Evolutionary conservation across 202 grass and related monocot genomes (phyloP), one percentile per base, ranked within the genome.

Genomic region (Schoenoplectus triqueter): DNA sequence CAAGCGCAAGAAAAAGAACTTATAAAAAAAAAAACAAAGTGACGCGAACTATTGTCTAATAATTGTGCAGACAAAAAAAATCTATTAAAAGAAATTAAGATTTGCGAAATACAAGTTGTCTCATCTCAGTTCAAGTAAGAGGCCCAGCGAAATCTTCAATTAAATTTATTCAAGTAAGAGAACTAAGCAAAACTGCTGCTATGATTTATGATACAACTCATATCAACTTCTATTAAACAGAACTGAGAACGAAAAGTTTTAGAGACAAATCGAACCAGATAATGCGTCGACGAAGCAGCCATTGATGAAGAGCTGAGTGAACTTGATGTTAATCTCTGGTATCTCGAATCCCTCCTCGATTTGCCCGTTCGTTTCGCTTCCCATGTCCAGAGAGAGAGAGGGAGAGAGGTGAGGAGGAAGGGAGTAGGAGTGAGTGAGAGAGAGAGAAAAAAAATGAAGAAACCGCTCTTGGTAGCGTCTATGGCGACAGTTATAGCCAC

Each of bases 261-360:
- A 73, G 17, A 57, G 19, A 41, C 68, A 41, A 2, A 10, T 2
- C 40, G 50, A 84, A 97, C 94, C 92, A 39, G 94, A 92, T 79
- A 89, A 78, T 2, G 92, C 89, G 83, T 94, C 89, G 41, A 91
- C 92, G 88, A 97, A 94, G 1, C 87, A 55, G 84, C 94, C 94
- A 87, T 86, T 87, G 87, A 97, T 90, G 86, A 97, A 97, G 71
- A 97, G 90, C 92, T 97, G 89, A 60, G 94, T 90, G 87, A 91
- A 97, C 84, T 84, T 92, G 78, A 97, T 91, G 15, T 90, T 87
- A 66, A 96, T 78, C 10, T 87, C 55, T 5, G 94, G 94, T 42
- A 92, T 80, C 86, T 88, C 56, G 68, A 89, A 90, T 6, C 67
- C 86, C 55, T 59, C 57, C 10, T 3, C 22, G 8, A 5, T 59